phyloP scores from a whole-genome alignment of 139 green algal genomes.

The Deuterostichococcus epilithicus region DNA sequence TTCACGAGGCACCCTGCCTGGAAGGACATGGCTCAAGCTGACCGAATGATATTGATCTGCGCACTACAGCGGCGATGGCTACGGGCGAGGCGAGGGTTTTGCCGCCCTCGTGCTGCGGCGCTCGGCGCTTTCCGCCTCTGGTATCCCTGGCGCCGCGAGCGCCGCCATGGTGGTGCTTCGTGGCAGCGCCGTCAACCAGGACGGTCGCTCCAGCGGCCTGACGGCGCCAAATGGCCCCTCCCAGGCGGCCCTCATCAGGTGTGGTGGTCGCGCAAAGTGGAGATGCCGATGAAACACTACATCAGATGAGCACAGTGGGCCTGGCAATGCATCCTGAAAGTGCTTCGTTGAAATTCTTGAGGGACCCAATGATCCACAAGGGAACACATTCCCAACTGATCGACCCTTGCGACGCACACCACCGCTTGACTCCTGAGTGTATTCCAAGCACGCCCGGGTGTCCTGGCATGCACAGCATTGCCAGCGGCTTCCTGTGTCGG shows the following conservation, averaged over 20 bases:
- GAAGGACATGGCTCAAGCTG: no score
- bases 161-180: constrained; percentile 40
- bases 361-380: no score
- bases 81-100: constrained; percentile 41
- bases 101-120: constrained; percentile 6
- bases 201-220: constrained; percentile 75
- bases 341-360: no score
- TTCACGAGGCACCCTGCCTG: no score
- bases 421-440: no score
- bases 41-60: not conserved
- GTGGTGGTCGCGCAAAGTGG: no score
- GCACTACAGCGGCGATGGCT: constrained; percentile 37
- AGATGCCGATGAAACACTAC: not conserved
- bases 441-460: no score
- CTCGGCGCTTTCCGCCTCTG: constrained; percentile 10
- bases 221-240: constrained; percentile 77
- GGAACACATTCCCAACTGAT: no score
- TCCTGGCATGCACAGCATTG: no score
- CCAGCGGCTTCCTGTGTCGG: no score
- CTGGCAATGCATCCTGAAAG: no score
- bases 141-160: not conserved
- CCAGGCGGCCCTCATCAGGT: constrained; percentile 53
- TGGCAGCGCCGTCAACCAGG: constrained; percentile 78
- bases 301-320: not conserved
- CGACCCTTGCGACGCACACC: no score